Percentiles rank a stretch among this genome's conserved stretches.
Conservation (phyloP, 2,329 filamentous ascomycete genomes). For the Aspergillus glaucus region DNA sequence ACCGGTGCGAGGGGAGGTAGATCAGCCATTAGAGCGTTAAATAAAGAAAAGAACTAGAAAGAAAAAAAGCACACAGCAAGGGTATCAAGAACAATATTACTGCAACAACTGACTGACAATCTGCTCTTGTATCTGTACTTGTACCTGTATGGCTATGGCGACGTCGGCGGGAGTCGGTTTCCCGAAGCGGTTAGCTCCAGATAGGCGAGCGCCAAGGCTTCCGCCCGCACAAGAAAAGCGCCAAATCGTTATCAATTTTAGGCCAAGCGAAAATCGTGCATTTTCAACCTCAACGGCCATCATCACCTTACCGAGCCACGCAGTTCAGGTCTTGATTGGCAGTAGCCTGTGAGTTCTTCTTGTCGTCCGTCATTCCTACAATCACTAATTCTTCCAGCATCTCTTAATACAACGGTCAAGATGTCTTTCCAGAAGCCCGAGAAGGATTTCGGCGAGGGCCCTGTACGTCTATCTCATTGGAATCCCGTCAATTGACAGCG, state of each 20-base stretch:
- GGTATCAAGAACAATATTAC: background rate
- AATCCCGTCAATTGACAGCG: background rate
- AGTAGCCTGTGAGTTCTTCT: conserved; percentile 20
- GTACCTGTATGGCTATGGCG: conserved; percentile 2
- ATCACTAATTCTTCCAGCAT: conserved; percentile 17
- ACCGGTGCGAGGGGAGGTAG: conserved; percentile 73
- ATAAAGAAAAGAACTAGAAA: background rate
- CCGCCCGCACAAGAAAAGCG: conserved; percentile 20
- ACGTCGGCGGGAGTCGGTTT: conserved; percentile 2
- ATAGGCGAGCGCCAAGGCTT: conserved; percentile 36
- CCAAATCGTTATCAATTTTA: conserved; percentile 4
- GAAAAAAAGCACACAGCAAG: conserved; percentile 3
- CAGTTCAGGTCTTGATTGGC: conserved; percentile 78
- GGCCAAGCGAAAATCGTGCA: conserved; percentile 9
- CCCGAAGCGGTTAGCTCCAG: conserved; percentile 30
- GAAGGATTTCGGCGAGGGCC: conserved; percentile 87
- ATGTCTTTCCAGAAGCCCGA: conserved; percentile 96
- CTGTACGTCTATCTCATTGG: conserved; percentile 49
- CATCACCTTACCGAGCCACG: conserved; percentile 75
- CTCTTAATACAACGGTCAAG: conserved; percentile 40
- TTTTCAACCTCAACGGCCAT: conserved; percentile 34
- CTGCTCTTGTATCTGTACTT: background rate
- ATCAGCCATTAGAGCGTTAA: conserved; percentile 30
- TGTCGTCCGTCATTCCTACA: background rate
- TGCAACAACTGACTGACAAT: background rate